Conservation (phyloP, 2,329 filamentous ascomycete species). For the Paradendryphiella salina region DNA sequence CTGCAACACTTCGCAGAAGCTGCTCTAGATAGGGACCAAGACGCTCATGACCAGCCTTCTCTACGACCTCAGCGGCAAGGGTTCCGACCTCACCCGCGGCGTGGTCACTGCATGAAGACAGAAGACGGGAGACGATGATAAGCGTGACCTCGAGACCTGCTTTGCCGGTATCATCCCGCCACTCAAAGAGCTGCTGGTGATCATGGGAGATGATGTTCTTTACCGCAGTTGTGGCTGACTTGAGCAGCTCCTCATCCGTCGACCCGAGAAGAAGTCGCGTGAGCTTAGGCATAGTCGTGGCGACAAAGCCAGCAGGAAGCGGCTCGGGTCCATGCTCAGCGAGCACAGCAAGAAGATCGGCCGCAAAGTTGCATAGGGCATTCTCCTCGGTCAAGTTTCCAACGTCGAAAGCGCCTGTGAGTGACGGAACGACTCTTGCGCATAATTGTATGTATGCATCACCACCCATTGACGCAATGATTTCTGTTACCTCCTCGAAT, state of each 20-base stretch:
- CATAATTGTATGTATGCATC: conserved; percentile 78
- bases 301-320: conserved; percentile 83
- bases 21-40: conserved; percentile 89
- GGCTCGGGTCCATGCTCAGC: conserved; percentile 82
- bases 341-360: conserved; percentile 79
- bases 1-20: conserved; percentile 85
- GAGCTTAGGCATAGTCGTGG: conserved; percentile 82
- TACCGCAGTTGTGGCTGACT: conserved; percentile 81
- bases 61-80: conserved; percentile 89
- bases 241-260: conserved; percentile 83
- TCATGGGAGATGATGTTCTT: conserved; percentile 91
- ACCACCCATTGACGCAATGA: conserved; percentile 64
- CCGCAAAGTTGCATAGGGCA: conserved; percentile 82
- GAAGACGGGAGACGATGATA: conserved; percentile 86
- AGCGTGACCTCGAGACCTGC: conserved; percentile 86
- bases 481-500: conserved; percentile 82
- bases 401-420: conserved; percentile 88
- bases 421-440: conserved; percentile 79
- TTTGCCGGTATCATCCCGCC: conserved; percentile 76
- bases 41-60: conserved; percentile 89
- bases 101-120: conserved; percentile 81
- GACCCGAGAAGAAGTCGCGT: conserved; percentile 80
- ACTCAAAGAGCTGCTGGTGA: conserved; percentile 83
- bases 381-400: conserved; percentile 83
- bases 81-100: conserved; percentile 95